Percentiles rank a stretch among this genome's conserved stretches.
Conservation (phyloP, 2,329 filamentous ascomycete species). For the Penicillium sp. region DNA sequence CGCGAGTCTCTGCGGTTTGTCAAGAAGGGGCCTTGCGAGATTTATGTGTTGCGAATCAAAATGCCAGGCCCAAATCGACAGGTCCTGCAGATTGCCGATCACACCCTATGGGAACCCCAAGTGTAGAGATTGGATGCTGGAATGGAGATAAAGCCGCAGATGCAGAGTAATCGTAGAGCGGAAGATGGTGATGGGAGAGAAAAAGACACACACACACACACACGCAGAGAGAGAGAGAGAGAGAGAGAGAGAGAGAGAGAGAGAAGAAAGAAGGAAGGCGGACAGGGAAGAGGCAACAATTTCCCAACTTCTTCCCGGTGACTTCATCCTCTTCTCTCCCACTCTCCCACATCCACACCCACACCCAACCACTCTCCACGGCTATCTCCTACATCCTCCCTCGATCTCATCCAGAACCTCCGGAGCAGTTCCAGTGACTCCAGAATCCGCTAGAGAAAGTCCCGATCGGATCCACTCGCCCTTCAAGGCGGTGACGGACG, state of each 20-base stretch:
- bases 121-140: not conserved
- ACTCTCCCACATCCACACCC: not conserved
- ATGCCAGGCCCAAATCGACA: not conserved
- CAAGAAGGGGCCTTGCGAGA: not conserved
- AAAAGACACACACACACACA: not conserved
- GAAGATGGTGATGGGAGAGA: not conserved
- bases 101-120: not conserved
- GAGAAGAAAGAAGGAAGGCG: not conserved
- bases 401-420: not conserved
- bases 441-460: not conserved
- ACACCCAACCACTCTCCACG: not conserved
- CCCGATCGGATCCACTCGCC: slow-evolving; percentile 6
- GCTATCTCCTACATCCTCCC: not conserved
- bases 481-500: slow-evolving; percentile 24
- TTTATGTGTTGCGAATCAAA: not conserved
- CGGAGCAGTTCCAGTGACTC: not conserved
- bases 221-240: not conserved
- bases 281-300: not conserved
- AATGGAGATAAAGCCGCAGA: slow-evolving; percentile 6
- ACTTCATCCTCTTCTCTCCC: not conserved
- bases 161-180: not conserved
- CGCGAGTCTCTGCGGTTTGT: no score
- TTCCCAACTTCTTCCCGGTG: not conserved
- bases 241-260: not conserved
- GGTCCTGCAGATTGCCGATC: slow-evolving; percentile 4